A percentile compares a stretch with the other conserved stretches of the same genome.
These are phyloP conservation scores for Colletotrichum horii DNA, from an alignment of 2,329 filamentous ascomycete species.

Conservation along the genomic window DNA sequence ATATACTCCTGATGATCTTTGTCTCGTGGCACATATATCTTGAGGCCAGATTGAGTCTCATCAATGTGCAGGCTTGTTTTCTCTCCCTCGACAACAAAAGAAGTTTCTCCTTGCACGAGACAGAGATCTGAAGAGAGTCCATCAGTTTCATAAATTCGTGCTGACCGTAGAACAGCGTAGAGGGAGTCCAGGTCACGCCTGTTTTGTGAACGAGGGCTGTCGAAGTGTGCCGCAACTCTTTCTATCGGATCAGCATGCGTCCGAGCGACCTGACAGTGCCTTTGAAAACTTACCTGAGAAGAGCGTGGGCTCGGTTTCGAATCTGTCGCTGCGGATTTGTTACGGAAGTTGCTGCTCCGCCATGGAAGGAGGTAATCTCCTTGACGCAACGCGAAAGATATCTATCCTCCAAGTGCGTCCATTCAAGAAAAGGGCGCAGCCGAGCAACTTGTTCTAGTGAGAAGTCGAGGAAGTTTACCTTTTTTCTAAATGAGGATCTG, in stretches of 20 bases:
- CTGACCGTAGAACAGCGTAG: neutral
- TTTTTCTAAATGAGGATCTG: neutral
- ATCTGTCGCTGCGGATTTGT: neutral
- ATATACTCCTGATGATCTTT: constrained; percentile 30
- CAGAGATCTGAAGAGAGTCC: constrained; percentile 31
- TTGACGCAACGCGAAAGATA: constrained; percentile 37
- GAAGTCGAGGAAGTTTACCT: neutral
- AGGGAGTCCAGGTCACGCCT: neutral
- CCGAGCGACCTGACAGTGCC: accelerated
- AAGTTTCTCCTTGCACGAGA: constrained; percentile 30
- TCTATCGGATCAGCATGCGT: neutral
- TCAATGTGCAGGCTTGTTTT: constrained; percentile 32
- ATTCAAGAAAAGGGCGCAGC: constrained; percentile 31
- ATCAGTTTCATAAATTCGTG: constrained; percentile 33
- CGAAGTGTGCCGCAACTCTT: neutral
- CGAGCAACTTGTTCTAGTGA: neutral
- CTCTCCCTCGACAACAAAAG: constrained; percentile 8
- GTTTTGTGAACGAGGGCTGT: neutral
- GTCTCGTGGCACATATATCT: constrained; percentile 36
- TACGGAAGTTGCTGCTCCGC: neutral
- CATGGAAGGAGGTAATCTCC: constrained; percentile 35
- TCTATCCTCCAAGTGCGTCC: constrained; percentile 33
- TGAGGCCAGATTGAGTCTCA: constrained; percentile 24
- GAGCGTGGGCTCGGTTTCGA: neutral
- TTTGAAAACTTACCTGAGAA: neutral